Evolutionary conservation across 2,329 filamentous ascomycete genomes (phyloP).

Genomic region (Fusarium sp.): DNA sequence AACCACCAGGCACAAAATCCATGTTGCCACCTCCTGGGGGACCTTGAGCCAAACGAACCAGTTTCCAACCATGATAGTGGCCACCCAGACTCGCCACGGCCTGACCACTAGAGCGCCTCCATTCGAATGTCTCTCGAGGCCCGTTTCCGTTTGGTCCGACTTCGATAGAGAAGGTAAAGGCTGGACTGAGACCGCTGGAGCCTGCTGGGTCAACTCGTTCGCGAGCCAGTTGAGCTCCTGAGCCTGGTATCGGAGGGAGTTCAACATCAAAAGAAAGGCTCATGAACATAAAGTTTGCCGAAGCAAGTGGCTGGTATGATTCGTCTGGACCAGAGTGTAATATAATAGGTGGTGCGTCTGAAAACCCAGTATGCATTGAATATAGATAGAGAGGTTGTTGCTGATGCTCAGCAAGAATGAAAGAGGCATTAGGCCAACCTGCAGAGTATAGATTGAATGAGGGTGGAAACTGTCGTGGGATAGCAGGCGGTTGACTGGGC

Average conservation of each 20-base stretch:
- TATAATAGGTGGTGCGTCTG: conserved; percentile 27
- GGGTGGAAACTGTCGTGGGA: conserved; percentile 35
- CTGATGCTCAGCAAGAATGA: conserved; percentile 35
- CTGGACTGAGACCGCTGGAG: conserved; percentile 13
- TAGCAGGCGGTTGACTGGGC: conserved; percentile 1
- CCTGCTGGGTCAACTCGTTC: conserved; percentile 22
- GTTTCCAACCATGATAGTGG: conserved; percentile 35
- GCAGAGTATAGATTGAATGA: conserved; percentile 38
- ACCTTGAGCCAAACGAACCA: conserved; percentile 33
- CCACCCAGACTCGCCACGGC: conserved; percentile 32
- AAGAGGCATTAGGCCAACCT: conserved; percentile 10
- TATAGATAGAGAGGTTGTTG: conserved; percentile 38
- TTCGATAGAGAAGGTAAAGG: conserved; percentile 36
- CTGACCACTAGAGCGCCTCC: conserved; percentile 34
- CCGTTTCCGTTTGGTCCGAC: conserved; percentile 26
- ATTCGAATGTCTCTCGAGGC: conserved; percentile 41
- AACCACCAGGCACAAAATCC: conserved; percentile 22
- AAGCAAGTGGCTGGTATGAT: conserved; percentile 33
- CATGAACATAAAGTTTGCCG: conserved; percentile 30
- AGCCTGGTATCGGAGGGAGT: conserved; percentile 32
- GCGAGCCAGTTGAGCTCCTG: conserved; percentile 10
- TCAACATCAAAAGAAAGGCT: conserved; percentile 33
- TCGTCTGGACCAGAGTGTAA: conserved; percentile 39
- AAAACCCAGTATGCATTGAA: conserved; percentile 22
- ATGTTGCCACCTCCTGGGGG: conserved; percentile 22